Conservation (phyloP, 352 stramenopile species). For the Pythium rhizo-oryzae region DNA sequence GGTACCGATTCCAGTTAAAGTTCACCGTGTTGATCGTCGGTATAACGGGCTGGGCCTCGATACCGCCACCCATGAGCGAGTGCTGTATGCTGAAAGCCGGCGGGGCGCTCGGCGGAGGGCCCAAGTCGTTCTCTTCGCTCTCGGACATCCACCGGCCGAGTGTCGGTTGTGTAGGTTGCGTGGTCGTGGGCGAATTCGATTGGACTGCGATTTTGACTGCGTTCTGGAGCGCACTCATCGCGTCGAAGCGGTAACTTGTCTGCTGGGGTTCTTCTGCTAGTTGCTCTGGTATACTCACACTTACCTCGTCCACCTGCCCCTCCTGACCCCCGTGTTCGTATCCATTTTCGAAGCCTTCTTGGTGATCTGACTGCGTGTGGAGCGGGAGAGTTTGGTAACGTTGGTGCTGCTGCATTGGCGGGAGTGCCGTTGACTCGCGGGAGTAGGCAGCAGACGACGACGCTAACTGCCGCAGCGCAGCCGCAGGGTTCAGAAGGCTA, state of each 20-base stretch:
- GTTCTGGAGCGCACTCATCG: constrained; percentile 61
- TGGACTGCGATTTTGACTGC: constrained; percentile 30
- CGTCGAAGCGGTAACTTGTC: constrained; percentile 53
- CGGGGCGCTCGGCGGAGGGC: constrained; percentile 56
- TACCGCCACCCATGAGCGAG: constrained; percentile 83
- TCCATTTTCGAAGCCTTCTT: constrained; percentile 9
- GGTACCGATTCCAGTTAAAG: constrained; percentile 78
- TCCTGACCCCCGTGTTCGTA: constrained; percentile 20
- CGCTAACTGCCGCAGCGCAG: constrained; percentile 60
- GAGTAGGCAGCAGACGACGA: constrained; percentile 53
- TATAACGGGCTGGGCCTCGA: constrained; percentile 70
- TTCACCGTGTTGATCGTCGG: constrained; percentile 80
- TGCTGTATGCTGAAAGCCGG: constrained; percentile 72
- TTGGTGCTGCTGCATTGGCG: constrained; percentile 19
- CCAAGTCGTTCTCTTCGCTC: constrained; percentile 45
- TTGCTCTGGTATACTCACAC: background rate
- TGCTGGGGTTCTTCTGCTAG: background rate
- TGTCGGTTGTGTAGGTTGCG: background rate
- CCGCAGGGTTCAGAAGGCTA: constrained; percentile 25
- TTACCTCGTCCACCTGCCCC: constrained; percentile 21
- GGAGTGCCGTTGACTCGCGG: constrained; percentile 19
- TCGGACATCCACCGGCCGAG: constrained; percentile 18
- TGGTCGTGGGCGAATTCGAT: constrained; percentile 16
- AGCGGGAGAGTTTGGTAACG: background rate
- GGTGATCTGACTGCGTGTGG: constrained; percentile 9